These are phyloP conservation scores for Aspergillus panamensis DNA, from an alignment of 495 filamentous ascomycete genomes.

Conservation along the genomic window DNA sequence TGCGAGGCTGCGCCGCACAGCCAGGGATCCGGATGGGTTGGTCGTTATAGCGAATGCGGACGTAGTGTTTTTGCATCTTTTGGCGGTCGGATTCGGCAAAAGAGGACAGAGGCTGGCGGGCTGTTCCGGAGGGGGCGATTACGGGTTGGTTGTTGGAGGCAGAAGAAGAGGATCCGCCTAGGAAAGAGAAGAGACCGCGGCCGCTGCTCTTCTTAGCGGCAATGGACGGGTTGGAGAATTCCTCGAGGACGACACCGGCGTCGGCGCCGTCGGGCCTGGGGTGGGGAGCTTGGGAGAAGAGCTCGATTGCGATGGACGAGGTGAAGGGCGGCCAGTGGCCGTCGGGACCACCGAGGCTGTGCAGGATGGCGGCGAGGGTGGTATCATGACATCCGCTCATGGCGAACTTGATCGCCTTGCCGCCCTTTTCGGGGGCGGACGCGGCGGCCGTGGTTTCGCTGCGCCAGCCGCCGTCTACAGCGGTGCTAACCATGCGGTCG, in stretches of 20 bases:
- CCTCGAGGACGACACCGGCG: conserved; percentile 21
- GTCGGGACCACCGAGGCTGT: conserved; percentile 75
- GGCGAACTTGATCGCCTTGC: conserved; percentile 61
- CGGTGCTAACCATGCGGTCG: conserved; percentile 74
- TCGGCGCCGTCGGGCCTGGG: not conserved
- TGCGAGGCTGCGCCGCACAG: conserved; percentile 65
- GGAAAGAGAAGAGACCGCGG: conserved; percentile 31
- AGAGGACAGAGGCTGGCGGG: conserved; percentile 32
- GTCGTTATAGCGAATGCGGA: conserved; percentile 95
- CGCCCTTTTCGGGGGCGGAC: conserved; percentile 41
- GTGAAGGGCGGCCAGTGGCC: conserved; percentile 88
- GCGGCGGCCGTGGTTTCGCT: conserved; percentile 54
- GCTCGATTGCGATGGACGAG: conserved; percentile 84
- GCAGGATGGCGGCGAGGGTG: conserved; percentile 75
- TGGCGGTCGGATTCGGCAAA: conserved; percentile 38
- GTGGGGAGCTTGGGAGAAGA: conserved; percentile 59
- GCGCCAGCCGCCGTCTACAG: conserved; percentile 55
- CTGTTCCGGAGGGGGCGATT: conserved; percentile 29
- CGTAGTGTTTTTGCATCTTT: conserved; percentile 69
- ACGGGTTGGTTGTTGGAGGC: conserved; percentile 8
- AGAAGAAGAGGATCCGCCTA: conserved; percentile 27
- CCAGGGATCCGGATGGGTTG: conserved; percentile 73
- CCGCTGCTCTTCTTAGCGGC: conserved; percentile 25
- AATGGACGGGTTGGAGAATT: conserved; percentile 28
- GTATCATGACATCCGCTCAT: conserved; percentile 94